Evolutionary conservation across 306 rosid species (phyloP), one percentile per base, ranked within the genome.

Genomic region (Sesbania bispinosa): DNA sequence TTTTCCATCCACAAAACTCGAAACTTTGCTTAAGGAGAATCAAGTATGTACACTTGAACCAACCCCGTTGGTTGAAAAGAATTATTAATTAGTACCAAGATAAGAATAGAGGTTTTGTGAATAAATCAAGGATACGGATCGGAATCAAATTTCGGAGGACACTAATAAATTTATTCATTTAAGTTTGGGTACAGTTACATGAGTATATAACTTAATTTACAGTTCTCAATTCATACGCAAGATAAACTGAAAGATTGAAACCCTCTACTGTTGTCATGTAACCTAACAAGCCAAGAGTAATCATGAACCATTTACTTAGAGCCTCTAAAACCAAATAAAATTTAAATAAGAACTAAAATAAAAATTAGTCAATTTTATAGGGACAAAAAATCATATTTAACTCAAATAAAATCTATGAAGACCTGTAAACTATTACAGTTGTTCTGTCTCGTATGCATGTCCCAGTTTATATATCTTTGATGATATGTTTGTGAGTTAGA

Each of bases 391-490:
- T n/a, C n/a, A n/a, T n/a, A n/a, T n/a, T 53, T 23, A 32, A 48
- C 50, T n/a, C n/a, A n/a, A 77, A 64, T 11, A 26, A 26, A 42
- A 69, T n/a, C n/a, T 39, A 48, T 38, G 47, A 51, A n/a, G n/a
- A n/a, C n/a, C 57, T 53, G 53, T 9, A 67, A 77, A 50, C 32
- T 18, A n/a, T 8, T 7, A 60, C 79, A 20, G 69, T 90, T 97
- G 89, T 95, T 95, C 87, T 95, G 99, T 74, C 97, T 79, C 68
- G 99, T 96, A 69, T 91, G 97, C n/a, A 97, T 95, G 75, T 91
- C 97, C 99, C 99, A 95, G 86, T 91, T 95, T n/a, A n/a, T 71
- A 91, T 85, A 82, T 95, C 91, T 85, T 95, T 95, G 81, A 91
- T n/a, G n/a, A n/a, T n/a, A n/a, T n/a, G n/a, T n/a, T n/a, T n/a